These are phyloP conservation scores for Cyberlindnera xishuangbannaensis DNA, from an alignment of 805 yeast species.

Conservation along the genomic window DNA sequence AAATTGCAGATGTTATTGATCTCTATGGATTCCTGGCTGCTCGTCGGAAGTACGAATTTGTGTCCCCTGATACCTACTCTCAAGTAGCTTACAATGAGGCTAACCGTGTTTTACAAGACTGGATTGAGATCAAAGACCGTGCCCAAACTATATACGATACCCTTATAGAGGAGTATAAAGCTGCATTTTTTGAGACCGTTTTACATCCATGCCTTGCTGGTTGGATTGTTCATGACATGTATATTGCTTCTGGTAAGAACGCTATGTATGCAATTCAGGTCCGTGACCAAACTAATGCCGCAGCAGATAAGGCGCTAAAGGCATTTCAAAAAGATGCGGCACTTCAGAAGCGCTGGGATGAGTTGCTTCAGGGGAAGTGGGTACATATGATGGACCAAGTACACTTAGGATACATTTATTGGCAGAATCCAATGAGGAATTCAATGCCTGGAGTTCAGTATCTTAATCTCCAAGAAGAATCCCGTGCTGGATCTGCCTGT, in stretches of 20 bases:
- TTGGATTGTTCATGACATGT: conserved; percentile 9
- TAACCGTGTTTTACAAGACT: conserved; percentile 4
- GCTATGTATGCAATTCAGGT: conserved; percentile 6
- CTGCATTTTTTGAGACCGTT: conserved; percentile 8
- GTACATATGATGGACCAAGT: conserved; percentile 12
- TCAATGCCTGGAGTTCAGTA: conserved; percentile 6
- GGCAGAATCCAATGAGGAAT: conserved; percentile 13
- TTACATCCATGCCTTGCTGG: conserved; percentile 11
- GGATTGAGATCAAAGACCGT: conserved; percentile 6
- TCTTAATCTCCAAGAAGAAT: conserved; percentile 2
- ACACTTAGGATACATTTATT: conserved; percentile 10
- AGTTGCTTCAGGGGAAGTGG: conserved; percentile 11
- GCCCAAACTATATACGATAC: conserved; percentile 7
- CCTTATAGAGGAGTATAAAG: conserved; percentile 5
- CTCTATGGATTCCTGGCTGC: conserved; percentile 10
- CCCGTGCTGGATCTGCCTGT: conserved; percentile 11
- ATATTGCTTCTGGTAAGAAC: conserved; percentile 8
- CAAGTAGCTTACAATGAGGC: conserved; percentile 9
- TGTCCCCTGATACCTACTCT: conserved; percentile 6
- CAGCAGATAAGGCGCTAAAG: conserved; percentile 4
- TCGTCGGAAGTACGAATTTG: conserved; percentile 11
- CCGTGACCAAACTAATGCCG: conserved; percentile 9
- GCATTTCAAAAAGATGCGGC: conserved; percentile 5
- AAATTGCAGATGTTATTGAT: conserved; percentile 9
- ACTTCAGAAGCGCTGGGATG: conserved; percentile 8